Percentiles rank a stretch among this genome's conserved stretches.
phyloP scores from a whole-genome alignment of 768 basidiomycete species.

The Russula lepida region DNA sequence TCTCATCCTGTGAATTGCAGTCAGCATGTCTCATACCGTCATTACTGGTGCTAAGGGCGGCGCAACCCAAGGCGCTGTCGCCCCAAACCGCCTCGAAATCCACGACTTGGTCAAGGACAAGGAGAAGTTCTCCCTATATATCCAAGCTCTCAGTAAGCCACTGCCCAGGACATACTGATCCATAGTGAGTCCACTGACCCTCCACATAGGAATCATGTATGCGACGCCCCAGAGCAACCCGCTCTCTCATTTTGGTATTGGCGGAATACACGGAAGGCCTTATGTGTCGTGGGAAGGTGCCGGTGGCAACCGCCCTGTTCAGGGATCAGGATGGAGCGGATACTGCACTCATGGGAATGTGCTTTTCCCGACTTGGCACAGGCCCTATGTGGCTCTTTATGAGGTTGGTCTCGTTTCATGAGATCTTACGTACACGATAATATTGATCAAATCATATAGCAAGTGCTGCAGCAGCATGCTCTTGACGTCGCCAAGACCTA shows the following conservation, averaged over 20 bases:
- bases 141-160: conserved; percentile 41
- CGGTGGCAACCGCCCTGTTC: conserved; percentile 24
- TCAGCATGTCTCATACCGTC: conserved; percentile 10
- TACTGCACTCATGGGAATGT: conserved; percentile 50
- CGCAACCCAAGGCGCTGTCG: neutral
- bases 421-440: neutral
- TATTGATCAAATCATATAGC: conserved; percentile 27
- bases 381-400: conserved; percentile 42
- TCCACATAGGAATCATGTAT: conserved; percentile 29
- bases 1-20: neutral
- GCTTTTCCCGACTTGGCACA: conserved; percentile 49
- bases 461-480: conserved; percentile 38
- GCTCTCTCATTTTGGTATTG: conserved; percentile 38
- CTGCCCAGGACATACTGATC: neutral
- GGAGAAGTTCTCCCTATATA: conserved; percentile 42
- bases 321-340: conserved; percentile 31
- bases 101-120: conserved; percentile 29
- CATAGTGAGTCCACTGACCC: neutral
- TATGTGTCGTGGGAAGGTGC: conserved; percentile 38
- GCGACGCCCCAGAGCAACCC: conserved; percentile 26
- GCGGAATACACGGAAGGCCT: conserved; percentile 47
- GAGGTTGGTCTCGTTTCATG: conserved; percentile 32
- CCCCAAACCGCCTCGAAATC: conserved; percentile 20
- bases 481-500: conserved; percentile 36
- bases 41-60: conserved; percentile 9